Evolutionary conservation across 2,329 filamentous ascomycete species (phyloP), one percentile per base, ranked within the genome.

Genomic region (Aspergillus oerlinghausenensis): DNA sequence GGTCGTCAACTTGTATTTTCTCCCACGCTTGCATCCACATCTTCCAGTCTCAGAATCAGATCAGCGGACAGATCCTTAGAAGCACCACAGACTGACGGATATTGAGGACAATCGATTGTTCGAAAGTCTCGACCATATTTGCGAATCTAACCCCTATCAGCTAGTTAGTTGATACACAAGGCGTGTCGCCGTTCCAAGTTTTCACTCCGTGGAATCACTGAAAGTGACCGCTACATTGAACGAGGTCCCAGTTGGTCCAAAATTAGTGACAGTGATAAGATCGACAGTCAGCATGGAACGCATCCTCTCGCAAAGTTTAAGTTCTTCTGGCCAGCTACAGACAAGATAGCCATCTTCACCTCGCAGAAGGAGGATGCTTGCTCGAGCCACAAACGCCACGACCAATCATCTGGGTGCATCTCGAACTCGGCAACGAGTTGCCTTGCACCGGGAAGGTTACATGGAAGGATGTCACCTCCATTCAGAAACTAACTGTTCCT

Each of bases 381-480:
- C 21, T 47, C 23, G 11, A 47, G 43, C 11, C 21, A 47, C 11
- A 47, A 25, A 23, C 4, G 51, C 26, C 35, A 49, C 48, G 50
- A 19, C 50, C 54, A 50, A 52, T 49, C 32, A 28, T 51, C 38
- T 47, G 45, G 23, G 26, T 21, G 40, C 8, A 23, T 51, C 49
- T 28, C 52, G 49, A 49, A 23, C 23, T 49, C 42, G 43, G 29
- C 51, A 29, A 11, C 38, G 49, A 21, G 21, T 47, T 47, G 10
- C 43, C 43, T 47, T 47, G 11, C 43, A 26, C 21, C 10, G 11
- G 23, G 19, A 47, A 14, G 11, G 43, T 47, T 47, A 47, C 40
- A 49, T 51, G 57, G 51, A 54, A 51, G 54, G 35, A 53, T 47
- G 28, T 38, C 47, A 52, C 40, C 51, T 51, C 32, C 40, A 54